Conservation (phyloP, 1,139 yeast genomes). For the Debaryomycetaceae sp. region DNA sequence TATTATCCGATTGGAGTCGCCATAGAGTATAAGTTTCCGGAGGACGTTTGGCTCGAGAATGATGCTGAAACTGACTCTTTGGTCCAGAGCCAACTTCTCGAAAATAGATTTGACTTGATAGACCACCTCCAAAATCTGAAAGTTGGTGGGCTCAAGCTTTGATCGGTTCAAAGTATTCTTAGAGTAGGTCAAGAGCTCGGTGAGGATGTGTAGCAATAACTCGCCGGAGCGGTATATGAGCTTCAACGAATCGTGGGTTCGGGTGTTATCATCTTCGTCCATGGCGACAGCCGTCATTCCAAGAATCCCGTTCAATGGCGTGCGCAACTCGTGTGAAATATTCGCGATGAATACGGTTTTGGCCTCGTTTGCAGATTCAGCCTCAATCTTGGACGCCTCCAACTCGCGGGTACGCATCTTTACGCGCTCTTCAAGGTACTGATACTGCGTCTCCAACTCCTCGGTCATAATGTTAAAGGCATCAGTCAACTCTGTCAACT, state of each 20-base stretch:
- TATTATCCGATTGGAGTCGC: conserved; percentile 78
- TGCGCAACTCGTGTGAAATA: conserved; percentile 87
- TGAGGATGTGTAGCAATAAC: conserved; percentile 70
- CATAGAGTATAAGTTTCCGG: conserved; percentile 57
- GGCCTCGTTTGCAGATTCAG: conserved; percentile 91
- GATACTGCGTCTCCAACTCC: conserved; percentile 73
- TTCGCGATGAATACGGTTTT: conserved; percentile 92
- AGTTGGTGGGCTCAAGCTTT: conserved; percentile 72
- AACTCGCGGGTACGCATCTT: conserved; percentile 76
- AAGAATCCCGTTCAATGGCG: conserved; percentile 89
- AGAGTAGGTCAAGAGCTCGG: conserved; percentile 81
- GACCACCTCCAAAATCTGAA: conserved; percentile 65
- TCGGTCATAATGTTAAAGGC: conserved; percentile 89
- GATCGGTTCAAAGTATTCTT: conserved; percentile 82
- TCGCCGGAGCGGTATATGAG: conserved; percentile 85
- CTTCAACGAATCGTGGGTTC: conserved; percentile 56
- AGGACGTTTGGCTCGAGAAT: conserved; percentile 48
- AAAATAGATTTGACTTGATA: conserved; percentile 82
- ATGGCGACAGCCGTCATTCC: conserved; percentile 94
- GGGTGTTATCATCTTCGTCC: conserved; percentile 62
- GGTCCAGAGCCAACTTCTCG: conserved; percentile 72
- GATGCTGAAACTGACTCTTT: conserved; percentile 54
- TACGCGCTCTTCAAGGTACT: conserved; percentile 83
- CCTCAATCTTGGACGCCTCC: conserved; percentile 80
- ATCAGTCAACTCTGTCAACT: conserved; percentile 74